A percentile compares a stretch with the other conserved stretches of the same genome.
These are phyloP conservation scores for Coemansia sp. DNA, from an alignment of 192 early-diverging fungal genomes.

Conservation along the genomic window DNA sequence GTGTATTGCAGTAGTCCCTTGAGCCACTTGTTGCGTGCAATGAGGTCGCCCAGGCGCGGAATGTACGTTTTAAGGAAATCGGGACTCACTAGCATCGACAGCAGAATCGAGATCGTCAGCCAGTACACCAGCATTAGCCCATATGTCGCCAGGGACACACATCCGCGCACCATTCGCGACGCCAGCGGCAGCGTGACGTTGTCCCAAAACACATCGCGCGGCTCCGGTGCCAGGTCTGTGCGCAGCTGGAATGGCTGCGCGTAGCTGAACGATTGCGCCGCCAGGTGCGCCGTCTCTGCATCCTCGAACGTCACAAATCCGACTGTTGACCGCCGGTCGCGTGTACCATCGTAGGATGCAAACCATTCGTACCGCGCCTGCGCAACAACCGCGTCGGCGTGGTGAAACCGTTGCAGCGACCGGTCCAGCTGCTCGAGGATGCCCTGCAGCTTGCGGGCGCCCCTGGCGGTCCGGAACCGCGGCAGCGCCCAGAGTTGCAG, in stretches of 20 bases:
- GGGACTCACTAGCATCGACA: slow-evolving; percentile 62
- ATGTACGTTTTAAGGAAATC: slow-evolving; percentile 48
- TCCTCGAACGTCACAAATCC: slow-evolving; percentile 50
- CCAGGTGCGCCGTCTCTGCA: slow-evolving; percentile 38
- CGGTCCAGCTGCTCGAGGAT: slow-evolving; percentile 57
- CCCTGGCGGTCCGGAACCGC: slow-evolving; percentile 8
- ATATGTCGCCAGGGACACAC: slow-evolving; percentile 49
- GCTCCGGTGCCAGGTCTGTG: slow-evolving; percentile 44
- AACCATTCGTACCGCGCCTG: slow-evolving; percentile 54
- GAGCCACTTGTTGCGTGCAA: slow-evolving; percentile 48
- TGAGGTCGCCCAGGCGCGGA: slow-evolving; percentile 56
- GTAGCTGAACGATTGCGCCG: slow-evolving; percentile 50
- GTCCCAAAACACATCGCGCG: slow-evolving; percentile 52
- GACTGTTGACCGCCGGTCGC: slow-evolving; percentile 41
- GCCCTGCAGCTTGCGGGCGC: slow-evolving; percentile 17
- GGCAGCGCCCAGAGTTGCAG: slow-evolving; percentile 39
- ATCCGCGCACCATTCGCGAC: slow-evolving; percentile 20
- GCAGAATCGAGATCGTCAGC: slow-evolving; percentile 64
- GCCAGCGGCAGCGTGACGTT: slow-evolving; percentile 35
- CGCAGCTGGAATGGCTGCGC: slow-evolving; percentile 50
- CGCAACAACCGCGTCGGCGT: slow-evolving; percentile 56
- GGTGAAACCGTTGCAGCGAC: slow-evolving; percentile 56
- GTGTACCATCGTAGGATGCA: slow-evolving; percentile 29
- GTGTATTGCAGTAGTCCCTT: slow-evolving; percentile 44
- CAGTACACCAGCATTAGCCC: slow-evolving; percentile 71